Percentiles rank a stretch among this genome's conserved stretches.
phyloP scores from a whole-genome alignment of 345 rosid species.

The Populus ilicifolia region DNA sequence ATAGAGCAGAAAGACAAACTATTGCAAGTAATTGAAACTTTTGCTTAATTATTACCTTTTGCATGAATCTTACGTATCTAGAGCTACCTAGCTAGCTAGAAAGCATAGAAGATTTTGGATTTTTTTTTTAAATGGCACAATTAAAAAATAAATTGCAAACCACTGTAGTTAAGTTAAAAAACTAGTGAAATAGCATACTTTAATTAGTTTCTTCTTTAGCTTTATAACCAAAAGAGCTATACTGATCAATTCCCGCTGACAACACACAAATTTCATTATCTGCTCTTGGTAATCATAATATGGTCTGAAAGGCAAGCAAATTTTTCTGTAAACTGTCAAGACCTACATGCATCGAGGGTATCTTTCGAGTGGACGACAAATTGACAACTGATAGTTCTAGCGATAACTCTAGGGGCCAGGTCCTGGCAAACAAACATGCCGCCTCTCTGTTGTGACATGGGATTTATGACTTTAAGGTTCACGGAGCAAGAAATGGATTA shows the following conservation, averaged over 20 bases:
- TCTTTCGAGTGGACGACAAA: neutral
- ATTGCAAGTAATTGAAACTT: neutral
- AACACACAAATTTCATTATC: neutral
- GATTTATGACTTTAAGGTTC: conserved; percentile 42
- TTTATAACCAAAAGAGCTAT: too few species aligned
- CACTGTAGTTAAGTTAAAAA: too few species aligned
- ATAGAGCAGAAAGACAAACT: neutral
- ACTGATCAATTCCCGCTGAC: neutral
- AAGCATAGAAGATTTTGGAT: neutral
- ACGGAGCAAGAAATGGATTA: conserved; percentile 36
- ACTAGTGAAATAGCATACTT: too few species aligned
- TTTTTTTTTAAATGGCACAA: too few species aligned
- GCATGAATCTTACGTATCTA: neutral
- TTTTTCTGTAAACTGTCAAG: neutral
- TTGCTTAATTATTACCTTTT: neutral
- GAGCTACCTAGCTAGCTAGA: neutral
- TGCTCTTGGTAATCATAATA: neutral
- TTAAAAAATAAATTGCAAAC: too few species aligned
- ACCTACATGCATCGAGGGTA: neutral
- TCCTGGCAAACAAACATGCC: conserved; percentile 15
- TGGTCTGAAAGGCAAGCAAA: neutral
- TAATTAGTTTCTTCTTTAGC: too few species aligned
- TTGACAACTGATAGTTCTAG: conserved; percentile 23
- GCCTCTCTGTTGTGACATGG: conserved; percentile 30
- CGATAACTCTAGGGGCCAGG: conserved; percentile 1